Base-by-base conservation (phyloP, 257 asterid genomes). In the Echites panduratus region DNA sequence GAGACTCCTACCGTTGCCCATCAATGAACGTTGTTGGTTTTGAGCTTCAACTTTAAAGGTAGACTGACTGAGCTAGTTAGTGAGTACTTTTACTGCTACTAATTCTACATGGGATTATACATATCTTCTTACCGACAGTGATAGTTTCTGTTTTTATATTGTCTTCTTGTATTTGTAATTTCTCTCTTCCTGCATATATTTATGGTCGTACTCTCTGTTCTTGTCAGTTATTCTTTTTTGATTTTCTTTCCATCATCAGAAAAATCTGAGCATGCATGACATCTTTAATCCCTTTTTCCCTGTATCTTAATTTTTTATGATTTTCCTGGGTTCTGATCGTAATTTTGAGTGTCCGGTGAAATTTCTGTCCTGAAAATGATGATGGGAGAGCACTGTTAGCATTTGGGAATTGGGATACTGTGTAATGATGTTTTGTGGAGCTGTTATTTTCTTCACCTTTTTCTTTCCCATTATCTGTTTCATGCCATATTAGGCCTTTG, bases 271-370 rank as follows among this genome's bases (percentile, higher is more conserved):
- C 67, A 65, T 68, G 79, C 64, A 68, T 8, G 70, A 58, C 9
- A 29, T 45, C 29, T 1, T 52, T 20, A 4, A 3, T 16, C 50
- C 61, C 6, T 2, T 24, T 29, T 7, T 7, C 24, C 4, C 26
- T 20, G n/a, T 19, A 16, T 75, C 63, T 27, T 65, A 57, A 38
- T 75, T 75, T 32, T 69, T 56, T 66, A 14, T 16, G 2, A 35
- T 53, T 52, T 66, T 70, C 35, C 38, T 10, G 62, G 24, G 35
- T 8, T 54, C 59, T 48, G 65, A 24, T 22, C 27, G 40, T 20
- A 41, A 64, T 74, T 74, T 13, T 75, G 56, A 53, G 78, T 45
- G 57, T 66, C 29, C 8, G 78, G 69, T 54, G 59, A 19, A 32
- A 40, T 56, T 49, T 68, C 26, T 75, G 45, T 45, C 50, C 70